phyloP scores from a whole-genome alignment of 2,329 filamentous ascomycete species.

The Apiospora saccharicola region DNA sequence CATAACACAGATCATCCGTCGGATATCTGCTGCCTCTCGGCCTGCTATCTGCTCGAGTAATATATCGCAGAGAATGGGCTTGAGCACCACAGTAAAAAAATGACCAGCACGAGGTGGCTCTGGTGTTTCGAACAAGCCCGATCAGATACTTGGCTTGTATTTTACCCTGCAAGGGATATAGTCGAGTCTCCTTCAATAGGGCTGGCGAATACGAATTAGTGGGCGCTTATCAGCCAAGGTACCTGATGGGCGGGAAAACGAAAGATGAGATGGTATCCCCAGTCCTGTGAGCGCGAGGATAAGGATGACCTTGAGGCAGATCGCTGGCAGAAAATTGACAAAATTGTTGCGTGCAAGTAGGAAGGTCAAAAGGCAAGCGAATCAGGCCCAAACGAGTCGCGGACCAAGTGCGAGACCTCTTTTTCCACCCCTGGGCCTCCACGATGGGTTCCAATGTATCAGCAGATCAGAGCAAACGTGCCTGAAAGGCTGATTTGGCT shows the following conservation, averaged over 20 bases:
- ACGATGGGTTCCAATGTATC: slow-evolving; percentile 20
- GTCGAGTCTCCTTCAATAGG: not conserved
- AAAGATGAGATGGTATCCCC: slow-evolving; percentile 15
- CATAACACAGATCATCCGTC: slow-evolving; percentile 26
- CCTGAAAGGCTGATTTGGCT: slow-evolving; percentile 21
- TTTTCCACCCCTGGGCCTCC: not conserved
- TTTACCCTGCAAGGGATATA: not conserved
- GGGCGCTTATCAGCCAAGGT: slow-evolving; percentile 8
- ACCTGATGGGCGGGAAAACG: slow-evolving; percentile 2
- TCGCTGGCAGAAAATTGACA: not conserved
- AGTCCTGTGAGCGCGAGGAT: not conserved
- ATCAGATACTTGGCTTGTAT: not conserved
- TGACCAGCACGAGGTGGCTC: not conserved
- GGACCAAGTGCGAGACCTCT: slow-evolving; percentile 7
- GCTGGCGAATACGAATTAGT: slow-evolving; percentile 15
- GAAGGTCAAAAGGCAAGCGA: slow-evolving; percentile 10
- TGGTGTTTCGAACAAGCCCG: not conserved
- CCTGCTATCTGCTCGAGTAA: slow-evolving; percentile 15
- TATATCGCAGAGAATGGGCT: slow-evolving; percentile 9
- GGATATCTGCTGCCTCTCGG: slow-evolving; percentile 27
- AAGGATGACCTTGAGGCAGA: not conserved
- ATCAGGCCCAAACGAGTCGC: not conserved
- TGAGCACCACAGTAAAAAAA: not conserved
- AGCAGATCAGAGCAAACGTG: slow-evolving; percentile 22
- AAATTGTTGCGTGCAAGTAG: slow-evolving; percentile 5